These are phyloP conservation scores for Phialophora verrucosa DNA, from an alignment of 2,329 filamentous ascomycete species.

Conservation along the genomic window DNA sequence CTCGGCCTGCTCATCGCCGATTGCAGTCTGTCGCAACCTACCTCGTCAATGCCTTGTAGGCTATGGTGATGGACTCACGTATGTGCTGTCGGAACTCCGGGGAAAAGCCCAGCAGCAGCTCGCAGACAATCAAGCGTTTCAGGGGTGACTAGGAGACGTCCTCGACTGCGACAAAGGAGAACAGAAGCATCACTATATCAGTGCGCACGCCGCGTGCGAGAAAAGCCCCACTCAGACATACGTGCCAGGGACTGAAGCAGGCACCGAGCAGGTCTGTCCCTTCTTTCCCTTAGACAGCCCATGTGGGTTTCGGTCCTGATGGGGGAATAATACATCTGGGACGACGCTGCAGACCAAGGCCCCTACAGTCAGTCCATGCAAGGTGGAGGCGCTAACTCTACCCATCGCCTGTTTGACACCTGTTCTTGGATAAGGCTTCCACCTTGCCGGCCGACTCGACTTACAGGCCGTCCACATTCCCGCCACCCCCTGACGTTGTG, in stretches of 20 bases:
- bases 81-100: background rate
- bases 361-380: background rate
- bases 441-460: background rate
- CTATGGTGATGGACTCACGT: background rate
- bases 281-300: background rate
- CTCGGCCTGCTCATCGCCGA: background rate
- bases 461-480: constrained; percentile 4
- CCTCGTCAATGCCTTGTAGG: background rate
- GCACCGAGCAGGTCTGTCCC: background rate
- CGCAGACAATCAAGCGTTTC: background rate
- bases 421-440: constrained; percentile 1
- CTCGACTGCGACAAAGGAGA: background rate
- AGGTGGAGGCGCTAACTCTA: background rate
- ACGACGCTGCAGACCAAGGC: background rate
- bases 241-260: background rate
- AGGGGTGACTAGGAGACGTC: background rate
- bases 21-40: background rate
- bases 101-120: background rate
- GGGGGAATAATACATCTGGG: background rate
- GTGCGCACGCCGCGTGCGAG: background rate
- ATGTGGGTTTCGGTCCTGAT: background rate
- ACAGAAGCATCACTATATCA: background rate
- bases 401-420: background rate
- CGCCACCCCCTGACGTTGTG: constrained; percentile 15
- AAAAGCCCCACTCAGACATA: background rate